These are phyloP conservation scores for Erodium trifolium DNA, from an alignment of 441 rosid genomes.

Conservation along the genomic window DNA sequence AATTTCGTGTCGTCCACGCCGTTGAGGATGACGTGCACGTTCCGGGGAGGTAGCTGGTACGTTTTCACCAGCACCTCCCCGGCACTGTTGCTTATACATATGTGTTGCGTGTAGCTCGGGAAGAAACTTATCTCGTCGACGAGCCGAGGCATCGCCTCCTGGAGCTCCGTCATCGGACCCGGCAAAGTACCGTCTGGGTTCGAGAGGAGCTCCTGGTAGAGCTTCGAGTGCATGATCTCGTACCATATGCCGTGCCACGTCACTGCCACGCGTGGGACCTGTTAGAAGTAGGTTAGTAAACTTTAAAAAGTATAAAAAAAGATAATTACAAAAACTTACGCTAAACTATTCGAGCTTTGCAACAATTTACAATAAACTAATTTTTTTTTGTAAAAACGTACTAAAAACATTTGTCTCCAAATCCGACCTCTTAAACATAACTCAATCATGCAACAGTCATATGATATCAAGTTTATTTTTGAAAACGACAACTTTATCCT, in stretches of 20 bases:
- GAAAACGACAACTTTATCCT: too few species aligned
- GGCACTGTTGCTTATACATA: constrained; percentile 64
- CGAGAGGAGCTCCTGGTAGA: constrained; percentile 47
- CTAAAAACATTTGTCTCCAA: too few species aligned
- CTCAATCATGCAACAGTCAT: too few species aligned
- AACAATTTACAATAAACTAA: too few species aligned
- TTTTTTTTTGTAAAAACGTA: too few species aligned
- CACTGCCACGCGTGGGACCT: constrained; percentile 33
- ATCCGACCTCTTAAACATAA: too few species aligned
- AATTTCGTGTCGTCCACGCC: constrained; percentile 55
- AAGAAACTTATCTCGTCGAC: constrained; percentile 55
- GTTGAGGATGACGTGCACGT: constrained; percentile 60
- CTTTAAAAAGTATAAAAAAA: too few species aligned
- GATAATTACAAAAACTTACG: too few species aligned
- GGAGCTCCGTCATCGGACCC: constrained; percentile 37
- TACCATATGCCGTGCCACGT: constrained; percentile 78
- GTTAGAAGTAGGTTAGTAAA: too few species aligned
- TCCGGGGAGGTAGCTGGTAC: constrained; percentile 48
- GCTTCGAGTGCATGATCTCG: constrained; percentile 61
- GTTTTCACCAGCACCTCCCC: constrained; percentile 50
- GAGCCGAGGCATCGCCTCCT: constrained; percentile 55
- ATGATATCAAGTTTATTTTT: too few species aligned
- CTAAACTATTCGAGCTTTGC: too few species aligned
- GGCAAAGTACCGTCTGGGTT: constrained; percentile 29
- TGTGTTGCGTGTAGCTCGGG: constrained; percentile 51